Evolutionary conservation across 108 stramenopile species (phyloP), one percentile per base, ranked within the genome.

Genomic region (Cyclotella atomus): DNA sequence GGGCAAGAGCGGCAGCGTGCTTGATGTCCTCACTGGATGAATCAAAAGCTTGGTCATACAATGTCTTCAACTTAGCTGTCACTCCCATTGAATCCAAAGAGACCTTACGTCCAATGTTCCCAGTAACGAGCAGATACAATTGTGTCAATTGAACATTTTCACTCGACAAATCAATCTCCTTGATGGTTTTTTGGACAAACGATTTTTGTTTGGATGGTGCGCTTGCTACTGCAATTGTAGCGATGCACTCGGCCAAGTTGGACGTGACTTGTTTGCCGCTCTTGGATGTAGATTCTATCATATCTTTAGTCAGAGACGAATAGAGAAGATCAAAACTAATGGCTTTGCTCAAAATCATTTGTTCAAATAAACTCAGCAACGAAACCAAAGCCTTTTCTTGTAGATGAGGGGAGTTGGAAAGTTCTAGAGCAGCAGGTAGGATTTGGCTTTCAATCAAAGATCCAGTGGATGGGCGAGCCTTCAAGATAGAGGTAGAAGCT

Each of bases 1-100:
- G 60, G 15, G 97, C 94, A 73, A 89, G 92, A 8, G 97, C 96
- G 1, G 99, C 95, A 21, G 97, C 98, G 61, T 96, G 79, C 81
- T 97, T 98, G 63, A 87, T 72, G 45, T 99, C 98, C 59, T 99
- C 98, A 27, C 85, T 84, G 4, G 84, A 30, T 17, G 87, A 87
- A 20, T 94, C 91, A 76, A 98, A 94, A 43, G 87, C 88, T 15
- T 73, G 65, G 52, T 89, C 73, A 55, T 90, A 94, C 38, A 95
- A 74, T 8, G 59, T 64, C 62, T 88, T 68, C 24, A 90, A 75
- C 20, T 75, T 86, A 29, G 83, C 77, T 21, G 88, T 81, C 3
- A 83, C 76, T 25, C 68, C 81, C 28, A 87, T 75, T 3, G 76
- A 63, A 45, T 76, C 75, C 27, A 97, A 70, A 76, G 97, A 93